Percentiles rank a stretch among this genome's conserved stretches.
Evolutionary conservation across 495 filamentous ascomycete species (phyloP).

Genomic region (Aspergillus hancockii): DNA sequence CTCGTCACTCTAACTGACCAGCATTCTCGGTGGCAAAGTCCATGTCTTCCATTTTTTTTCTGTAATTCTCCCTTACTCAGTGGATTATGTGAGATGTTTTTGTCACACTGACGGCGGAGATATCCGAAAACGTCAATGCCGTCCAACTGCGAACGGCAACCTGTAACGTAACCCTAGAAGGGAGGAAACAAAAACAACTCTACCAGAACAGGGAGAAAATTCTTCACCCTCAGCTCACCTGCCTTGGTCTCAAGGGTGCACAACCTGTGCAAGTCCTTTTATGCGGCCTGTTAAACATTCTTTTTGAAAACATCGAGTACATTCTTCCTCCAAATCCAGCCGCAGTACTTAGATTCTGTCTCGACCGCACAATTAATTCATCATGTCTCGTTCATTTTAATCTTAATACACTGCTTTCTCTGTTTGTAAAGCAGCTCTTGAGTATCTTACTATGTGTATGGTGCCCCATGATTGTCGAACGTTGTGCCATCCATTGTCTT

Average conservation of each 20-base stretch:
- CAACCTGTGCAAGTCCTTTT: slow-evolving; percentile 5
- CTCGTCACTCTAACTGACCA: neutral
- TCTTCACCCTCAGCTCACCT: neutral
- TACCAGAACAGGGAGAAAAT: neutral
- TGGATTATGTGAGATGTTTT: neutral
- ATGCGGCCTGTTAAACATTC: slow-evolving; percentile 23
- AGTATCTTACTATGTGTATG: slow-evolving; percentile 3
- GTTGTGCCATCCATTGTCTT: neutral
- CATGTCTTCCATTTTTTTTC: neutral
- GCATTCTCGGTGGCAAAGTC: neutral
- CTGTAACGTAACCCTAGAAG: neutral
- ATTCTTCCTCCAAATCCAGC: slow-evolving; percentile 16
- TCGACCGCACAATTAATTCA: slow-evolving; percentile 6
- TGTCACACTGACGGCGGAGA: neutral
- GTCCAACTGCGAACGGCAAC: slow-evolving; percentile 14
- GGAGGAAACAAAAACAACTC: slow-evolving; percentile 2
- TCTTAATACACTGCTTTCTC: neutral
- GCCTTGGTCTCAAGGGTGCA: neutral
- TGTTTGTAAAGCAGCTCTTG: neutral
- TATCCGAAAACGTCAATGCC: slow-evolving; percentile 20
- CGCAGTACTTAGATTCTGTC: slow-evolving; percentile 5
- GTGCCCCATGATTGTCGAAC: neutral
- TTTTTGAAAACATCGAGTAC: slow-evolving; percentile 20
- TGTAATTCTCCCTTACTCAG: neutral
- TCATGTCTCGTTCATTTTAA: neutral